Conservation (phyloP, 192 early-diverging fungal genomes). For the Geranomyces michiganensis region DNA sequence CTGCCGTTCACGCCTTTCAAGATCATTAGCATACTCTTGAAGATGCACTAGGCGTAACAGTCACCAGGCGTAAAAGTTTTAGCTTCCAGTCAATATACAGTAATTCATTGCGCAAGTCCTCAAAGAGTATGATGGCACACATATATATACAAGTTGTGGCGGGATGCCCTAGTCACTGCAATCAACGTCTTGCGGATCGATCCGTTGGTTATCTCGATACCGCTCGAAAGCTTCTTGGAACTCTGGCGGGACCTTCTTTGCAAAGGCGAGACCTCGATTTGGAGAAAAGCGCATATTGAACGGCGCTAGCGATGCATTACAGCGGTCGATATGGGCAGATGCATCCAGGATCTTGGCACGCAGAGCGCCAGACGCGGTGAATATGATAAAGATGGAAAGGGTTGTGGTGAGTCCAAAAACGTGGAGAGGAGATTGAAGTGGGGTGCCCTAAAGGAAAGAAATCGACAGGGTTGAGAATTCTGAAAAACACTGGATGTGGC, state of each 20-base stretch:
- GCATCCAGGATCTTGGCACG: constrained; percentile 16
- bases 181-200: too few species aligned
- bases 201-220: constrained; percentile 17
- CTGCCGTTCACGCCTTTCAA: constrained; percentile 38
- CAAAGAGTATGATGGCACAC: too few species aligned
- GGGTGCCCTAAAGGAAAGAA: neutral
- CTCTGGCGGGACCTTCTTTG: constrained; percentile 26
- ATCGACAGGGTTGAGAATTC: constrained; percentile 5
- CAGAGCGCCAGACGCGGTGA: neutral
- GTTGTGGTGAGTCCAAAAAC: constrained; percentile 14
- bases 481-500: too few species aligned
- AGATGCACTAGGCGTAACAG: too few species aligned
- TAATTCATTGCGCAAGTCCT: neutral
- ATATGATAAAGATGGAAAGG: constrained; percentile 18
- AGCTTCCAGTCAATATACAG: neutral
- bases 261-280: constrained; percentile 12
- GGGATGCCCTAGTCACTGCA: too few species aligned
- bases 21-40: constrained; percentile 25
- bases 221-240: constrained; percentile 25
- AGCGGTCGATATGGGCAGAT: constrained; percentile 5
- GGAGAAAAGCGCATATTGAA: constrained; percentile 40
- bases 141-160: too few species aligned
- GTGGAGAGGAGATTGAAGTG: constrained; percentile 12
- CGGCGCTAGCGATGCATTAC: constrained; percentile 28
- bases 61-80: too few species aligned